These are phyloP conservation scores for Vitis hybrid DNA, from an alignment of 177 flowering plant species.

Conservation along the genomic window DNA sequence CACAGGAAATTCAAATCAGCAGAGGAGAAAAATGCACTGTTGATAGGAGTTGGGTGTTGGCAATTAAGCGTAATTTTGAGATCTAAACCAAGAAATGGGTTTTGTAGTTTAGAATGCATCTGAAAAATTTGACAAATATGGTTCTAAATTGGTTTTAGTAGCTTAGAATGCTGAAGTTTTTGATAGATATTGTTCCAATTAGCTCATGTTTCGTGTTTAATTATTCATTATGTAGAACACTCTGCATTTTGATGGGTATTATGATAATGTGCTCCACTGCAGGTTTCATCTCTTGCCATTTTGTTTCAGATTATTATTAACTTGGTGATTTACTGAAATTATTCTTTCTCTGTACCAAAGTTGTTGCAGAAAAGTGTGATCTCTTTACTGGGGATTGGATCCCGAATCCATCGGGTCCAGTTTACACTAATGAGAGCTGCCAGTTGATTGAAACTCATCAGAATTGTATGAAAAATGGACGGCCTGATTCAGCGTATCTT, in stretches of 20 bases:
- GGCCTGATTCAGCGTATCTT: slow-evolving; percentile 80
- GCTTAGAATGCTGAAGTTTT: neutral
- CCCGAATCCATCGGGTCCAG: slow-evolving; percentile 67
- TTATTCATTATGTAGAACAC: neutral
- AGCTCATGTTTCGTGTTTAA: neutral
- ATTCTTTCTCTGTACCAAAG: neutral
- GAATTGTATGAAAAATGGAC: slow-evolving; percentile 92
- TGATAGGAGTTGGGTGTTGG: too few species aligned
- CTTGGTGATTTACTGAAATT: neutral
- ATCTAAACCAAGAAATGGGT: neutral
- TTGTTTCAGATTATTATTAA: neutral
- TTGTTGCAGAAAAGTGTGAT: slow-evolving; percentile 69
- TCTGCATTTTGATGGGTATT: neutral
- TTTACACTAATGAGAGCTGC: slow-evolving; percentile 79
- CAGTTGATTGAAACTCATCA: slow-evolving; percentile 66
- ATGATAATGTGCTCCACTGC: neutral
- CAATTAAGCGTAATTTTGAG: neutral
- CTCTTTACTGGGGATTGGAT: slow-evolving; percentile 80
- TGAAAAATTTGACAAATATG: neutral
- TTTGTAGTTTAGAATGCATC: too few species aligned
- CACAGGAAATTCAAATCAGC: neutral
- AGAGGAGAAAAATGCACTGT: too few species aligned
- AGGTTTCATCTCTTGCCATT: too few species aligned
- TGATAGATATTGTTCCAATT: neutral
- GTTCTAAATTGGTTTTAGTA: neutral